Conservation (phyloP, 129 eudicot species). For the Kitagawia praeruptora region DNA sequence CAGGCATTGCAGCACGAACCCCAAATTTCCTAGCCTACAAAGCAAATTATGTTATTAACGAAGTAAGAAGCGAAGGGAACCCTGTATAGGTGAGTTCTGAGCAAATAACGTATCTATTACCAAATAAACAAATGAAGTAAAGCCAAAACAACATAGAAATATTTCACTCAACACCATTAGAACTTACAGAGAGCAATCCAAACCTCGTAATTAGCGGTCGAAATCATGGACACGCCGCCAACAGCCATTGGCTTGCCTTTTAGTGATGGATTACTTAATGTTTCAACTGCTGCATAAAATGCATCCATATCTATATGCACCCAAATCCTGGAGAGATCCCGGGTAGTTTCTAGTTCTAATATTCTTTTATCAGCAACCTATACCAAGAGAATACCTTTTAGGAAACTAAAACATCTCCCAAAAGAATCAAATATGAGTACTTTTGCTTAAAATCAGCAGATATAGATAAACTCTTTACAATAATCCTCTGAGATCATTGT, state of each 20-base stretch:
- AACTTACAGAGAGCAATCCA: conserved; percentile 14
- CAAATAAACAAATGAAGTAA: not conserved
- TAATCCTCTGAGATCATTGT: not conserved
- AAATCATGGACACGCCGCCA: conserved; percentile 93
- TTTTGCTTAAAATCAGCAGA: not conserved
- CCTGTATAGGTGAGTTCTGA: not conserved
- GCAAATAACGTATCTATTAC: not conserved
- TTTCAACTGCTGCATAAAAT: conserved; percentile 95
- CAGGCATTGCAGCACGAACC: conserved; percentile 99
- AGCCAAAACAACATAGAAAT: not conserved
- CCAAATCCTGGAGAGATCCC: conserved; percentile 85
- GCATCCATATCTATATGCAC: conserved; percentile 99
- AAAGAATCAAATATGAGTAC: not conserved
- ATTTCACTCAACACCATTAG: not conserved
- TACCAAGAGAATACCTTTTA: not conserved
- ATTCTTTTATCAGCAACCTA: conserved; percentile 80
- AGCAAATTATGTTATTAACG: conserved; percentile 5
- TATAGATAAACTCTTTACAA: not conserved
- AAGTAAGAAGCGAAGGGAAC: conserved; percentile 5
- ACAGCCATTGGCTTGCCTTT: conserved; percentile 96
- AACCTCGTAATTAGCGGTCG: conserved; percentile 99
- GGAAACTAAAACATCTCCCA: not conserved
- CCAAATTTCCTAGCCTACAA: conserved; percentile 91
- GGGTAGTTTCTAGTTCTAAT: conserved; percentile 71
- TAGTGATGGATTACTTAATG: conserved; percentile 66